These are phyloP conservation scores for Millerago galiae DNA, from an alignment of 805 yeast genomes.

Conservation along the genomic window DNA sequence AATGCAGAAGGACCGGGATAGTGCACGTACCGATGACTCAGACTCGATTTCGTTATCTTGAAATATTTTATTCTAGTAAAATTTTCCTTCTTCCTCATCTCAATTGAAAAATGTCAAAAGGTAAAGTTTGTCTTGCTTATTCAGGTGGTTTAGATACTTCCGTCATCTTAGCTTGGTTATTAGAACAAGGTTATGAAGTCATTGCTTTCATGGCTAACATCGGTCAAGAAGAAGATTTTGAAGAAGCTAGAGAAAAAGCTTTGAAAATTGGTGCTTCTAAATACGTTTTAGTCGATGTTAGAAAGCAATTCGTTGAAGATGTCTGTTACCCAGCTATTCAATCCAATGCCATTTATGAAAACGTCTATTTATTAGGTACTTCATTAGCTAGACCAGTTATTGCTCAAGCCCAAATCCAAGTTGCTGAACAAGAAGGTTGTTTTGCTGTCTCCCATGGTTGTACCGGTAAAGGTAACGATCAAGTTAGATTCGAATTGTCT, in stretches of 20 bases:
- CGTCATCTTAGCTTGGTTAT: constrained; percentile 94
- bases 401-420: constrained; percentile 96
- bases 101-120: constrained; percentile 73
- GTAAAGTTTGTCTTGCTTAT: constrained; percentile 98
- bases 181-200: constrained; percentile 97
- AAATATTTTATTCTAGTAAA: not conserved
- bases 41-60: not conserved
- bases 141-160: constrained; percentile 99
- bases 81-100: not conserved
- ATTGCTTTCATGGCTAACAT: constrained; percentile 97
- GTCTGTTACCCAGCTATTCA: constrained; percentile 95
- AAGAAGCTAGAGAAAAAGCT: constrained; percentile 94
- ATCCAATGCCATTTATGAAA: constrained; percentile 96
- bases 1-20: too few species aligned
- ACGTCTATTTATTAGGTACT: constrained; percentile 93
- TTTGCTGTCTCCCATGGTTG: constrained; percentile 99
- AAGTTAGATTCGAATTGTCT: constrained; percentile 94
- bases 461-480: constrained; percentile 99
- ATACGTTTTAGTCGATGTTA: constrained; percentile 89
- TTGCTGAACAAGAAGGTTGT: constrained; percentile 96
- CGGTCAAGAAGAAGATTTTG: constrained; percentile 99
- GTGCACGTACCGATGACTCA: not conserved
- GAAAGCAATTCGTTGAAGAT: constrained; percentile 89
- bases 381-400: constrained; percentile 98
- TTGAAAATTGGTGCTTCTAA: constrained; percentile 95